Conservation (phyloP, 2,329 filamentous ascomycete genomes). For the Magnaporthales sp. region DNA sequence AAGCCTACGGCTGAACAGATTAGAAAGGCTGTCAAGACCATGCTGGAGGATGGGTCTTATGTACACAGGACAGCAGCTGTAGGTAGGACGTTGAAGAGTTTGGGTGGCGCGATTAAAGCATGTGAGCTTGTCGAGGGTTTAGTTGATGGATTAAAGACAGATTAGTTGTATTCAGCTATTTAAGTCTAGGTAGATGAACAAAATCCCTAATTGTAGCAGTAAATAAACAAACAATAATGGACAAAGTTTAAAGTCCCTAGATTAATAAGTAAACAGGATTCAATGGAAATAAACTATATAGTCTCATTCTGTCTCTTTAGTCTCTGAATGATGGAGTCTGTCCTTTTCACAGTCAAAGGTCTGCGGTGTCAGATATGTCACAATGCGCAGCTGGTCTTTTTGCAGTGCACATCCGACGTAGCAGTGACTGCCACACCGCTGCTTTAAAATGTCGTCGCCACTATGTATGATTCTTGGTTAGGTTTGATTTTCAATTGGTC, state of each 20-base stretch:
- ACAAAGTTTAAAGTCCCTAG: too few species aligned
- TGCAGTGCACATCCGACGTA: not conserved
- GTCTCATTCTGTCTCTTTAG: too few species aligned
- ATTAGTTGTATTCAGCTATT: not conserved
- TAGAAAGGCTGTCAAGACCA: slow-evolving; percentile 7
- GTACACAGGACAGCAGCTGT: not conserved
- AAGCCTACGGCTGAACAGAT: slow-evolving; percentile 8
- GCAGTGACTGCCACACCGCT: not conserved
- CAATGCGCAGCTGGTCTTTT: not conserved
- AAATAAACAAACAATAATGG: too few species aligned
- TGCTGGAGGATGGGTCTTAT: not conserved
- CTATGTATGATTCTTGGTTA: not conserved
- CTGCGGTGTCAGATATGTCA: not conserved
- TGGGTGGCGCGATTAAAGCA: not conserved
- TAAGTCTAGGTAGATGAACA: too few species aligned
- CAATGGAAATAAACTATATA: too few species aligned
- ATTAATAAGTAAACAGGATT: too few species aligned
- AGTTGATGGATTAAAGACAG: not conserved
- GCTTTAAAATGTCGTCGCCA: not conserved
- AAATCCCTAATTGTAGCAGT: too few species aligned
- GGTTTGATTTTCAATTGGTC: too few species aligned
- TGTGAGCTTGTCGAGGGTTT: not conserved
- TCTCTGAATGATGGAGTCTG: not conserved
- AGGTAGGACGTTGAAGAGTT: not conserved
- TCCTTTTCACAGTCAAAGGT: not conserved